phyloP scores from a whole-genome alignment of 2,329 filamentous ascomycete genomes.

The Aspergillus eucalypticola region DNA sequence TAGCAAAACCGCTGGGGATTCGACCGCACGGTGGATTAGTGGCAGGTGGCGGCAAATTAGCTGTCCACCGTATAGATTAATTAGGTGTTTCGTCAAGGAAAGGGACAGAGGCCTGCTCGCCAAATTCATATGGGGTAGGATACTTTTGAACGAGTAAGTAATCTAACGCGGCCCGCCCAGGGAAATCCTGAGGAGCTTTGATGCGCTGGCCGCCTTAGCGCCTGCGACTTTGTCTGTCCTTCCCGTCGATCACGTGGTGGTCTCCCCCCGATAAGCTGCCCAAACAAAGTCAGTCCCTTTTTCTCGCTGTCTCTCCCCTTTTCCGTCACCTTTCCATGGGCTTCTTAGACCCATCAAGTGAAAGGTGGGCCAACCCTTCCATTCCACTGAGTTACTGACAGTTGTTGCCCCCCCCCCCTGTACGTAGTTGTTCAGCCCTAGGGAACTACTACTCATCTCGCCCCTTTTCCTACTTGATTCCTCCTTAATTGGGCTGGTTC shows the following conservation, averaged over 20 bases:
- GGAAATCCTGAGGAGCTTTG: slow-evolving; percentile 22
- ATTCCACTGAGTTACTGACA: not conserved
- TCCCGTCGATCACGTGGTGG: slow-evolving; percentile 21
- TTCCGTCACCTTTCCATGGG: slow-evolving; percentile 34
- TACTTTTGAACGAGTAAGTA: too few relatives aligned
- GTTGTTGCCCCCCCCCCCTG: too few relatives aligned
- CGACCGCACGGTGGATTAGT: slow-evolving; percentile 4
- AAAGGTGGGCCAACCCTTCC: not conserved
- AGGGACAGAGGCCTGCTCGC: not conserved
- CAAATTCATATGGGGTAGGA: not conserved
- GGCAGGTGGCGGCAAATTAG: slow-evolving; percentile 2
- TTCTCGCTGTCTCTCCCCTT: slow-evolving; percentile 9
- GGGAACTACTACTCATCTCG: too few relatives aligned
- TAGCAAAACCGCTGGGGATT: slow-evolving; percentile 1
- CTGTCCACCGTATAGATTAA: slow-evolving; percentile 5
- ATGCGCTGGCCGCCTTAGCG: slow-evolving; percentile 21
- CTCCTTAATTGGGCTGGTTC: too few relatives aligned
- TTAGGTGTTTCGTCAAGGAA: slow-evolving; percentile 8
- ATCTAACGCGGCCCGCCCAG: slow-evolving; percentile 15
- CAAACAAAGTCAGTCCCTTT: not conserved
- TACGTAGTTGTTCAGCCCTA: too few relatives aligned
- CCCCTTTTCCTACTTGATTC: too few relatives aligned
- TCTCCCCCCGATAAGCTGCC: slow-evolving; percentile 13
- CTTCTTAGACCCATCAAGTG: not conserved
- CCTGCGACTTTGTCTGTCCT: slow-evolving; percentile 3